Percentiles rank a stretch among this genome's conserved stretches.
phyloP scores from a whole-genome alignment of 2,329 filamentous ascomycete genomes.

The Harringtonia lauricola region DNA sequence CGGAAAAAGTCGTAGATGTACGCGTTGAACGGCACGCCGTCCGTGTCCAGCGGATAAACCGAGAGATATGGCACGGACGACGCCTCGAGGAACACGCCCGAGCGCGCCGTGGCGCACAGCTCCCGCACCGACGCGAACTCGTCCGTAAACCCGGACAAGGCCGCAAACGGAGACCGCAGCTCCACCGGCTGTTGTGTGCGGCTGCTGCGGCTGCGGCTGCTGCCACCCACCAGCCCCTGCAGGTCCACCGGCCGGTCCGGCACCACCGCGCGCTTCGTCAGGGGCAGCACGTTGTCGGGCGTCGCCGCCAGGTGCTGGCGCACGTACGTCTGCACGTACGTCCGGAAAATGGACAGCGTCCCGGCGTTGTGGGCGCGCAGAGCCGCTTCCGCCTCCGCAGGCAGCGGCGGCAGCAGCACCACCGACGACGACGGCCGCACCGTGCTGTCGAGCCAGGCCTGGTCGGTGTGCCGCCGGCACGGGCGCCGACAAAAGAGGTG shows the following conservation, averaged over 20 bases:
- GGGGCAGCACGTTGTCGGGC: background rate
- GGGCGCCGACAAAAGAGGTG: constrained; percentile 58
- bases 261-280: background rate
- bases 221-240: too few species aligned
- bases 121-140: constrained; percentile 54
- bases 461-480: constrained; percentile 30
- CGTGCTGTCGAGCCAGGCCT: constrained; percentile 33
- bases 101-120: constrained; percentile 53
- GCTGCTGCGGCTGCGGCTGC: background rate
- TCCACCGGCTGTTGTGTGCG: constrained; percentile 4
- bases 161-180: constrained; percentile 58
- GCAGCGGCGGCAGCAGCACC: constrained; percentile 54
- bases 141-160: constrained; percentile 58
- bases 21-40: constrained; percentile 43
- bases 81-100: constrained; percentile 64
- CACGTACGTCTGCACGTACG: constrained; percentile 59
- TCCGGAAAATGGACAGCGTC: constrained; percentile 53
- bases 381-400: constrained; percentile 41
- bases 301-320: constrained; percentile 44
- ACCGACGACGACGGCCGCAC: constrained; percentile 49
- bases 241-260: too few species aligned
- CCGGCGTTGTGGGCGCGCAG: constrained; percentile 52
- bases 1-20: constrained; percentile 70
- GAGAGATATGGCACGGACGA: constrained; percentile 59
- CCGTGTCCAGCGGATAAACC: constrained; percentile 44